These are phyloP conservation scores for Ophioceras dolichostomum DNA, from an alignment of 2,329 filamentous ascomycete species.

Conservation along the genomic window DNA sequence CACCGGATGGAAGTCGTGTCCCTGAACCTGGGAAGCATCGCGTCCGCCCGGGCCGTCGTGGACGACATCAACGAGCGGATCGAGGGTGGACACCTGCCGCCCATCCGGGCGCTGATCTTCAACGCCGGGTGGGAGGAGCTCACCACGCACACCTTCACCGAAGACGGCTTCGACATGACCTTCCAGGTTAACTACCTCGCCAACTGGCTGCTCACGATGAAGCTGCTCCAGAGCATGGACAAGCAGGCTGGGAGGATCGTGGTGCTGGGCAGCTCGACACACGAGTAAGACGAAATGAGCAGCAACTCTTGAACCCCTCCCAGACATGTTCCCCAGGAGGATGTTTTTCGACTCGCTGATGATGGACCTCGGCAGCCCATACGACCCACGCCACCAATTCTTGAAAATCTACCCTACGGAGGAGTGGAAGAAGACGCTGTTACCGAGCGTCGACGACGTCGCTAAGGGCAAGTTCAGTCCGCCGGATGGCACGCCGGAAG, in stretches of 20 bases:
- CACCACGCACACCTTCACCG: slow-evolving; percentile 13
- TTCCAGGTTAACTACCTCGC: slow-evolving; percentile 19
- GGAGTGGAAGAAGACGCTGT: slow-evolving; percentile 13
- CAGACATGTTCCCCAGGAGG: too few species aligned
- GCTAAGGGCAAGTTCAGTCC: slow-evolving; percentile 15
- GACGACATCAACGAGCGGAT: slow-evolving; percentile 8
- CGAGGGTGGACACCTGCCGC: slow-evolving; percentile 10
- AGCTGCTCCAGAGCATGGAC: slow-evolving; percentile 20
- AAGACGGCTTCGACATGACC: slow-evolving; percentile 19
- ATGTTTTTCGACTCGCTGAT: too few species aligned
- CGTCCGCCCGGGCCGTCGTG: slow-evolving; percentile 8
- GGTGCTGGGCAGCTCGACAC: slow-evolving; percentile 16
- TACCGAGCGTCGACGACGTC: slow-evolving; percentile 11
- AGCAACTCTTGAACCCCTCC: too few species aligned
- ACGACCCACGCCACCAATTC: slow-evolving; percentile 8
- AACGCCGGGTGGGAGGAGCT: slow-evolving; percentile 14
- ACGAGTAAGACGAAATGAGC: slow-evolving; percentile 20
- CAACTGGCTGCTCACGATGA: slow-evolving; percentile 18
- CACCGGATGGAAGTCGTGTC: slow-evolving; percentile 6
- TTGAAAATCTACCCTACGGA: slow-evolving; percentile 8
- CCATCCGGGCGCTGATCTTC: slow-evolving; percentile 14
- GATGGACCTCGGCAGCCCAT: slow-evolving; percentile 5
- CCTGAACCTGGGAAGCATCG: slow-evolving; percentile 8
- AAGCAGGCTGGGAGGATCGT: slow-evolving; percentile 17
- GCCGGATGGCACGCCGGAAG: slow-evolving; percentile 10